A percentile compares a stretch with the other conserved stretches of the same genome.
Evolutionary conservation across 2,329 filamentous ascomycete species (phyloP).

Genomic region (Penicillium polonicum): DNA sequence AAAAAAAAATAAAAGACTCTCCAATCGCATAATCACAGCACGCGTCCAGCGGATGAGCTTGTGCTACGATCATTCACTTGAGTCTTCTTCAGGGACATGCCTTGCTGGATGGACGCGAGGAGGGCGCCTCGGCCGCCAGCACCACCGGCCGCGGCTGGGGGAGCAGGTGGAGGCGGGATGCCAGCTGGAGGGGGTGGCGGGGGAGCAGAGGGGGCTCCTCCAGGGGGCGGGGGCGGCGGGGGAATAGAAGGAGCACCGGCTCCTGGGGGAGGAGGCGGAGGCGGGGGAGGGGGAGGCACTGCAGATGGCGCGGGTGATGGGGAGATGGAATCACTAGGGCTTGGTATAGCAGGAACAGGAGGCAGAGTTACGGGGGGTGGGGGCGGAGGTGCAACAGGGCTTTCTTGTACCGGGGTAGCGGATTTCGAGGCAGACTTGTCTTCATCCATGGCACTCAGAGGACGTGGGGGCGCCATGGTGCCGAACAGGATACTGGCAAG

Average conservation of each 20-base stretch:
- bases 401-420: constrained; percentile 46
- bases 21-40: constrained; percentile 46
- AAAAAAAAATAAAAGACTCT: neutral
- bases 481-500: constrained; percentile 94
- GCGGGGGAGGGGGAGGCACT: constrained; percentile 36
- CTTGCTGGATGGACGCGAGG: constrained; percentile 78
- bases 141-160: constrained; percentile 55
- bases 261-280: constrained; percentile 38
- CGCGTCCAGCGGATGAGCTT: constrained; percentile 71
- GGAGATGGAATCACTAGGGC: constrained; percentile 28
- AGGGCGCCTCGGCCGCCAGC: constrained; percentile 59
- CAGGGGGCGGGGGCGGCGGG: constrained; percentile 37
- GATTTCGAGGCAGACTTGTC: constrained; percentile 58
- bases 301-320: constrained; percentile 27
- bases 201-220: constrained; percentile 28
- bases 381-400: constrained; percentile 39
- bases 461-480: constrained; percentile 91
- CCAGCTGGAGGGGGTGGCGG: constrained; percentile 41
- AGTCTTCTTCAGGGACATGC: constrained; percentile 79
- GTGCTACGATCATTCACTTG: constrained; percentile 82
- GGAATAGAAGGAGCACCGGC: constrained; percentile 49
- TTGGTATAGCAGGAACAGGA: constrained; percentile 32
- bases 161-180: constrained; percentile 37
- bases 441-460: constrained; percentile 72
- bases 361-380: constrained; percentile 49